Base-by-base conservation (phyloP, 2,329 filamentous ascomycete species). In the Stagonosporopsis vannaccii region DNA sequence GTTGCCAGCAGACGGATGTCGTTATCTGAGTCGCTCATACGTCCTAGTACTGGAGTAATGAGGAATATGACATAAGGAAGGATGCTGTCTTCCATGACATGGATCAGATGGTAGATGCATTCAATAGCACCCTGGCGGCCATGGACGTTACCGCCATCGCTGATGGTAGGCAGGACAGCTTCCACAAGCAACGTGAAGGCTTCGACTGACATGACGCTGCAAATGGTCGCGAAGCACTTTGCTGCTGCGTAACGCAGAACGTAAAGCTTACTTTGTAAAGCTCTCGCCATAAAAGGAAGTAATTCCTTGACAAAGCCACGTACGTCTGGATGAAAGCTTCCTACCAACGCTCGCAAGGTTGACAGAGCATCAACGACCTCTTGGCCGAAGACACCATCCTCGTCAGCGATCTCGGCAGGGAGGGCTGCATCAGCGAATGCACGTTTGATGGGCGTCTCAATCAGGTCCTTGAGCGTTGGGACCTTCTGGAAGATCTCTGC, bases 61-160 rank as follows among this genome's bases (percentile, higher is more conserved):
- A 99, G 86, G 86, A 99, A 99, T 69, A 99, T 97, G 61, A 99
- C 95, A 70, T 99, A 99, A 3, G 96, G 95, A 26, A 99, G 79
- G 54, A 99, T 99, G 33, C 87, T 85, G 73, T 98, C 95, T 60
- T 96, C 95, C 95, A 99, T 99, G 47, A 97, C 93, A 58, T 96
- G 91, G 62, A 99, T 99, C 56, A 99, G 81, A 76, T 99, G 95
- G 73, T 99, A 99, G 57, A 99, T 90, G 66, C 88, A 92, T 77
- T 99, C 95, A 54, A 96, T 95, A 6, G 92, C 92, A 60, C 95
- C 95, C 79, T 99, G 95, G 35, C 95, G 89, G 78, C 89, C 90
- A 71, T 91, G 89, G 26, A 97, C 84, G 69, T 99, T 94, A 57
- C 96, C 78, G 1, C 92, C 90, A 67, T 97, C 97, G 79, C 84